Evolutionary conservation across 1,139 yeast species (phyloP), one percentile per base, ranked within the genome.

Genomic region (Suhomyces chickasaworum): DNA sequence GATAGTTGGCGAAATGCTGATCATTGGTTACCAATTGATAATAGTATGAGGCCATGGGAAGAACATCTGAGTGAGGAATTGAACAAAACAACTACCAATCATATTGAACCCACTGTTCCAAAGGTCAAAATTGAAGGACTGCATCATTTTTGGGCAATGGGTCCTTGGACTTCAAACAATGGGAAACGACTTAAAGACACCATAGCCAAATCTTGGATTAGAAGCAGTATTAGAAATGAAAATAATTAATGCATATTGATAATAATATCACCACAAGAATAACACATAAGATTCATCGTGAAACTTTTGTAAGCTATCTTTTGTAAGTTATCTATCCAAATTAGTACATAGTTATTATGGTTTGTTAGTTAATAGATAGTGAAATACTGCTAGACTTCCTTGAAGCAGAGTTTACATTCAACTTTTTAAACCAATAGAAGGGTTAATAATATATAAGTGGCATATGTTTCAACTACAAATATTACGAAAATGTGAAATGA

Each of bases 81-180:
- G 7, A 9, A 12, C 2, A 29, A 21, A 13, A 16, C 10, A 31
- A 13, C 12, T 3, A 12, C 3, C 2, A 15, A 8, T 12, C 9
- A 16, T 9, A 18, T 39, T 8, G 16, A 17, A 7, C 6, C 31
- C 7, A 29, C 18, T 15, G 36, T 15, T 7, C 23, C 35, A 17
- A 29, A 10, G 0, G 88, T 88, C 0, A 56, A 63, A 2, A 77
- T 83, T 54, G 62, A 66, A 31, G 65, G 66, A 10, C 56, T 68
- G 13, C 66, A 64, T 48, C 88, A 83, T 60, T 81, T 84, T 55
- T 84, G 89, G 89, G 77, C 85, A 15, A 65, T 84, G 74, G 87
- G 86, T 0, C 56, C 66, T 15, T 83, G 89, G 89, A 79, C 65
- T 2, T 48, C 47, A 3, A 58, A 74, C 7, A 77, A 78, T 39